phyloP scores from a whole-genome alignment of 108 stramenopile genomes.

The Pinguiococcus pyrenoidosus region DNA sequence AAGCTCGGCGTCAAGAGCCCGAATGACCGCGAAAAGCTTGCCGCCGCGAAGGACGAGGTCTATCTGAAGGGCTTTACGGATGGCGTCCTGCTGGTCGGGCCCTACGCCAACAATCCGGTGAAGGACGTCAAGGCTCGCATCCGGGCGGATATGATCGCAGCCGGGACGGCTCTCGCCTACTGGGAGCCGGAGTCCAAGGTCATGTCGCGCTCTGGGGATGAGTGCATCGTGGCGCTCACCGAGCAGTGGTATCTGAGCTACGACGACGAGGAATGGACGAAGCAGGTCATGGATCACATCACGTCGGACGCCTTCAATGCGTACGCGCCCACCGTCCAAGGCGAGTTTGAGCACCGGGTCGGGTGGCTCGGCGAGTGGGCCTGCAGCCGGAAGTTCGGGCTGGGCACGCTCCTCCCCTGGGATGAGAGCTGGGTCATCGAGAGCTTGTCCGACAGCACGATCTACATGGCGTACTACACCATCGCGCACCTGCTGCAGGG shows the following conservation, averaged over 20 bases:
- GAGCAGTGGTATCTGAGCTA: constrained; percentile 99
- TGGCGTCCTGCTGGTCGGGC: constrained; percentile 58
- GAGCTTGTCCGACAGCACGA: constrained; percentile 87
- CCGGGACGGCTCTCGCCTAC: constrained; percentile 72
- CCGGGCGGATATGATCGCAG: constrained; percentile 76
- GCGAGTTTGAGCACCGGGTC: constrained; percentile 64
- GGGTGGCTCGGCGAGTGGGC: constrained; percentile 98
- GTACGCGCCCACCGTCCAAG: constrained; percentile 56
- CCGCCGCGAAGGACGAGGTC: constrained; percentile 62
- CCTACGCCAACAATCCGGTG: constrained; percentile 77
- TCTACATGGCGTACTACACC: constrained; percentile 98
- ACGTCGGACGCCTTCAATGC: constrained; percentile 68
- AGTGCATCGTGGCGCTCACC: constrained; percentile 92
- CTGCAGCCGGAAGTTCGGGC: constrained; percentile 82
- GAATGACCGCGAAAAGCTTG: constrained; percentile 85
- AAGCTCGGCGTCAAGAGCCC: constrained; percentile 78
- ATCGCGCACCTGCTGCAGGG: constrained; percentile 83
- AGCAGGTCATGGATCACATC: constrained; percentile 66
- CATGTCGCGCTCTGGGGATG: constrained; percentile 84
- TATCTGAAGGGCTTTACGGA: constrained; percentile 93
- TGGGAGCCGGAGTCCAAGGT: constrained; percentile 89
- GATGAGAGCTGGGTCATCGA: constrained; percentile 95
- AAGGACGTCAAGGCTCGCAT: constrained; percentile 72
- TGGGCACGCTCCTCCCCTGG: constrained; percentile 92
- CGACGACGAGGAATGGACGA: constrained; percentile 74